Percentiles rank a stretch among this genome's conserved stretches.
Conservation (phyloP, 345 rosid species). For the Lepidium africanum region DNA sequence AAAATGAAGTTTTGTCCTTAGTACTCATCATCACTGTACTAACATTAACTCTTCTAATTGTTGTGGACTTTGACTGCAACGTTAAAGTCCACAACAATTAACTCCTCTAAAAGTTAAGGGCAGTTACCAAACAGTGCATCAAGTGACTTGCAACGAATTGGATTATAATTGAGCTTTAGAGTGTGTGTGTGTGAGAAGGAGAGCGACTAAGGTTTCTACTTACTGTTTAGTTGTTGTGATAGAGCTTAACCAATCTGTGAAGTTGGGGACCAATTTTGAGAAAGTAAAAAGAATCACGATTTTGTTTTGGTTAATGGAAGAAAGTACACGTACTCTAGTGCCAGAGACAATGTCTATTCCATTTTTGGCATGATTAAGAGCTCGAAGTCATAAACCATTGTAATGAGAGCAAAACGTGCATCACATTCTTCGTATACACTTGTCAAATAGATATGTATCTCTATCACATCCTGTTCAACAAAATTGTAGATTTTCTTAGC, state of each 20-base stretch:
- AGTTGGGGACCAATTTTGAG: constrained; percentile 12
- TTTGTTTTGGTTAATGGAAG: background rate
- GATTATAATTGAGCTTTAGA: too few relatives aligned
- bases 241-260: too few relatives aligned
- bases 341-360: constrained; percentile 98
- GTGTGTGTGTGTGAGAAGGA: too few relatives aligned
- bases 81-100: too few relatives aligned
- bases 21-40: too few relatives aligned
- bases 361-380: constrained; percentile 93
- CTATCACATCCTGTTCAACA: constrained; percentile 72
- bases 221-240: too few relatives aligned
- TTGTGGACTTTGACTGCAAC: too few relatives aligned
- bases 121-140: too few relatives aligned
- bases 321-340: constrained; percentile 52
- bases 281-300: constrained; percentile 15
- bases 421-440: constrained; percentile 99
- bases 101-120: too few relatives aligned
- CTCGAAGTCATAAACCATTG: constrained; percentile 99
- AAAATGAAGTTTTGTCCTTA: constrained; percentile 16
- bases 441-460: constrained; percentile 97
- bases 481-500: background rate
- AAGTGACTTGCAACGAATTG: too few relatives aligned
- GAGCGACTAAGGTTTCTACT: too few relatives aligned
- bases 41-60: too few relatives aligned
- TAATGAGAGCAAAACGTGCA: constrained; percentile 95